Conservation (phyloP, 139 green algal species). For the Chlorella vulgaris region DNA sequence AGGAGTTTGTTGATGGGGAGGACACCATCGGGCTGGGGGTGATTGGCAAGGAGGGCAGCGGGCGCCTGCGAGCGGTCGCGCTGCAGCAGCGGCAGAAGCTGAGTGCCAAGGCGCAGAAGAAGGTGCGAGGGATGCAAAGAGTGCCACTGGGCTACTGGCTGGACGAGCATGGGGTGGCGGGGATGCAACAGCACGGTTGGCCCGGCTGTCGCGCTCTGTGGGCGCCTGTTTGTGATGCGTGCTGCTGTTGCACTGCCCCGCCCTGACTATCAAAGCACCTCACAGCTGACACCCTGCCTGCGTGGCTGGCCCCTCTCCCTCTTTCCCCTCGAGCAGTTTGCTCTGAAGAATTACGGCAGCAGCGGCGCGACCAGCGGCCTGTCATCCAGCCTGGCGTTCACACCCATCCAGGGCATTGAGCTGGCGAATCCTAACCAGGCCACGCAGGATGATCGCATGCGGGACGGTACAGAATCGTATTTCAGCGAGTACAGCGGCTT, state of each 20-base stretch:
- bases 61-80: constrained; percentile 72
- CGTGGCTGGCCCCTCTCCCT: not conserved
- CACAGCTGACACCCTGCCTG: too few species aligned
- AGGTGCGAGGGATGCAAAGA: constrained; percentile 58
- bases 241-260: too few species aligned
- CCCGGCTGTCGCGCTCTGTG: too few species aligned
- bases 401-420: constrained; percentile 97
- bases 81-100: constrained; percentile 84
- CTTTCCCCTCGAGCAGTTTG: not conserved
- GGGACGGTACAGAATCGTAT: constrained; percentile 85
- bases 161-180: too few species aligned
- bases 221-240: too few species aligned
- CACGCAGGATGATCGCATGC: constrained; percentile 42
- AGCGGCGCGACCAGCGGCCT: constrained; percentile 73
- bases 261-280: too few species aligned
- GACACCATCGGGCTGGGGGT: constrained; percentile 87
- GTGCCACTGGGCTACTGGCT: too few species aligned
- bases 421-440: constrained; percentile 75
- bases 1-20: constrained; percentile 90
- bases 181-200: too few species aligned
- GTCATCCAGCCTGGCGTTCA: constrained; percentile 93
- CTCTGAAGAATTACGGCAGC: constrained; percentile 44
- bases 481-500: constrained; percentile 90
- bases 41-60: constrained; percentile 86
- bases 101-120: constrained; percentile 76